A percentile compares a stretch with the other conserved stretches of the same genome.
phyloP scores from a whole-genome alignment of 768 basidiomycete species.

The Fomitopsis pulvina region DNA sequence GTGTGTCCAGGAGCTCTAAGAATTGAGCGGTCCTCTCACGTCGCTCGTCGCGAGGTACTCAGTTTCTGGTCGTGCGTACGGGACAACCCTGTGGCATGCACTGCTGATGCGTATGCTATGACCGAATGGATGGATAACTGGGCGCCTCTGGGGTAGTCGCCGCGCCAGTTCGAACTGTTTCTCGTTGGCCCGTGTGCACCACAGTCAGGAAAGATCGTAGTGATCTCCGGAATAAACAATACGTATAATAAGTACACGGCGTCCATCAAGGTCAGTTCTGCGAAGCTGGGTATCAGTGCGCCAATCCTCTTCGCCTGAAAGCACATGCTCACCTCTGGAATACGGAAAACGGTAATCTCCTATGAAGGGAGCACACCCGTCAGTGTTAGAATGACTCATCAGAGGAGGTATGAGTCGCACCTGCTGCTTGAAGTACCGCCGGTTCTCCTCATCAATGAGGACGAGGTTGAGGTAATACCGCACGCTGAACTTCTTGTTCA shows the following conservation, averaged over 20 bases:
- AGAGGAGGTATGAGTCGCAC: slow-evolving; percentile 26
- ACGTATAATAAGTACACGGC: slow-evolving; percentile 17
- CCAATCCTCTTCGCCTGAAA: background rate
- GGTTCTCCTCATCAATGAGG: slow-evolving; percentile 95
- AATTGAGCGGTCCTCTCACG: too few relatives aligned
- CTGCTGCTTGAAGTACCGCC: slow-evolving; percentile 97
- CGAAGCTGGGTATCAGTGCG: background rate
- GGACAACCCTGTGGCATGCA: too few relatives aligned
- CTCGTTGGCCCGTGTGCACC: too few relatives aligned
- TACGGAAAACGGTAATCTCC: slow-evolving; percentile 88
- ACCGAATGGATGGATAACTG: too few relatives aligned
- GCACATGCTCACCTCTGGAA: slow-evolving; percentile 66
- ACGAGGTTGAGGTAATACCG: slow-evolving; percentile 97
- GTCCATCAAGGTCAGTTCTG: slow-evolving; percentile 29
- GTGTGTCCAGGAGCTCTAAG: too few relatives aligned
- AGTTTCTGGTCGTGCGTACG: too few relatives aligned
- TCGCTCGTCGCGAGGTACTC: too few relatives aligned
- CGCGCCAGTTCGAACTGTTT: too few relatives aligned
- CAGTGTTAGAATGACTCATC: background rate
- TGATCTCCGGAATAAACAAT: slow-evolving; percentile 15
- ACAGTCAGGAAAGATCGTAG: too few relatives aligned
- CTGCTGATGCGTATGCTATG: too few relatives aligned
- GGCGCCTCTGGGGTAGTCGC: too few relatives aligned
- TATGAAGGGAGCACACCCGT: slow-evolving; percentile 18
- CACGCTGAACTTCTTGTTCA: slow-evolving; percentile 98